Evolutionary conservation across 1,284 basidiomycete species (phyloP).

Genomic region (Sanghuangporus baumii): DNA sequence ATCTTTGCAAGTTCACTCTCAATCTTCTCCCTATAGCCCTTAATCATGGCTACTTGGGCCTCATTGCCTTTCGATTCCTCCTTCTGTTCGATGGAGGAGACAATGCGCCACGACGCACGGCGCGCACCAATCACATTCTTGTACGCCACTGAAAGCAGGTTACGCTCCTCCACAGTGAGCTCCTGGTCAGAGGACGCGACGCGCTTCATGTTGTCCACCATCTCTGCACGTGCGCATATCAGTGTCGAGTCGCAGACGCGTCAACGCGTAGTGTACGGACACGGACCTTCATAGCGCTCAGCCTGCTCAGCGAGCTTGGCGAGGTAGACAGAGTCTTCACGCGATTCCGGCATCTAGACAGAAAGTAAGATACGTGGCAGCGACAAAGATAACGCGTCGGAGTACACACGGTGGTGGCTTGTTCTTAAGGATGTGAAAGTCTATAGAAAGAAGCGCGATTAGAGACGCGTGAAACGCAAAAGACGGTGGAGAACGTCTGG

Average conservation of each 20-base stretch:
- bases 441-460: conserved; percentile 21
- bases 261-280: conserved; percentile 39
- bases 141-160: conserved; percentile 97
- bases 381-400: conserved; percentile 28
- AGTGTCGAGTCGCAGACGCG: conserved; percentile 17
- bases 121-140: conserved; percentile 99
- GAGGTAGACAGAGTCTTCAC: conserved; percentile 98
- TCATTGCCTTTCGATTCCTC: conserved; percentile 99
- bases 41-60: conserved; percentile 97
- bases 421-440: conserved; percentile 2
- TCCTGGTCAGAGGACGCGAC: conserved; percentile 97
- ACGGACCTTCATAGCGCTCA: conserved; percentile 93
- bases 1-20: conserved; percentile 98
- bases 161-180: conserved; percentile 98
- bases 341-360: conserved; percentile 73
- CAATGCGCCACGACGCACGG: conserved; percentile 98
- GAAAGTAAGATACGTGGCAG: conserved; percentile 19
- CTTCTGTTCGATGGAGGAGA: conserved; percentile 99
- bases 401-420: conserved; percentile 6
- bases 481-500: conserved; percentile 27
- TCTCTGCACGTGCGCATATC: conserved; percentile 54
- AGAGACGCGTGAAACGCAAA: conserved; percentile 25
- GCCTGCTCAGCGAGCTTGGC: conserved; percentile 99
- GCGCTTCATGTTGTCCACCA: conserved; percentile 99
- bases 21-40: conserved; percentile 98